Evolutionary conservation across 371 early-diverging fungal genomes (phyloP), one percentile per base, ranked within the genome.

Genomic region (Rhizomucor miehei): DNA sequence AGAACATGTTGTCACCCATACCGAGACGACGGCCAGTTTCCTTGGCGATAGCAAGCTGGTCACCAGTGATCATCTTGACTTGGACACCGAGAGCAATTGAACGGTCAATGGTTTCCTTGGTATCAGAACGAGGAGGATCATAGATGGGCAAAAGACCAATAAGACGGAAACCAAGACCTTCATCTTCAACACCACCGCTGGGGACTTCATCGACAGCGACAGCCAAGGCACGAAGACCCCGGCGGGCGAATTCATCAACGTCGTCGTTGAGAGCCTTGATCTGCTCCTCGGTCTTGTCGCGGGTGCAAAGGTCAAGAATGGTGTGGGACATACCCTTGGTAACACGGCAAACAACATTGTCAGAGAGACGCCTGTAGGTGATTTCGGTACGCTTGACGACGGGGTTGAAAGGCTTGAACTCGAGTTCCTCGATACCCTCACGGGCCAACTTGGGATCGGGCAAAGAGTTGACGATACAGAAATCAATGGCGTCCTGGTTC

Each of bases 61-160:
- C 94, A 63, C 95, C 97, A 37, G 95, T 95, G 67, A 95, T 91
- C 94, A 97, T 95, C 79, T 93, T 88, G 62, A 95, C 93, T 64
- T 87, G 70, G 56, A 97, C 89, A 56, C 95, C 95, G 44, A 93
- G 88, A 39, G 72, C 79, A 55, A 86, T 80, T 60, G 92, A 87
- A 51, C 89, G 87, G 50, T 84, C 82, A 57, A 94, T 92, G 37
- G 93, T 92, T 56, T 81, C 87, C 80, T 86, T 83, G 48, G 88
- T 84, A 57, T 88, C 89, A 56, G 82, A 78, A 48, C 88, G 88
- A 16, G 94, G 93, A 14, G 94, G 94, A 77, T 94, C 97, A 60
- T 89, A 89, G 60, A 97, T 79, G 43, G 87, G 83, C 55, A 89
- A 75, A 38, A 88, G 78, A 58, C 85, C 89, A 52, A 86, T 68